These are phyloP conservation scores for Backusella psychrophila DNA, from an alignment of 192 early-diverging fungal species.

Conservation along the genomic window DNA sequence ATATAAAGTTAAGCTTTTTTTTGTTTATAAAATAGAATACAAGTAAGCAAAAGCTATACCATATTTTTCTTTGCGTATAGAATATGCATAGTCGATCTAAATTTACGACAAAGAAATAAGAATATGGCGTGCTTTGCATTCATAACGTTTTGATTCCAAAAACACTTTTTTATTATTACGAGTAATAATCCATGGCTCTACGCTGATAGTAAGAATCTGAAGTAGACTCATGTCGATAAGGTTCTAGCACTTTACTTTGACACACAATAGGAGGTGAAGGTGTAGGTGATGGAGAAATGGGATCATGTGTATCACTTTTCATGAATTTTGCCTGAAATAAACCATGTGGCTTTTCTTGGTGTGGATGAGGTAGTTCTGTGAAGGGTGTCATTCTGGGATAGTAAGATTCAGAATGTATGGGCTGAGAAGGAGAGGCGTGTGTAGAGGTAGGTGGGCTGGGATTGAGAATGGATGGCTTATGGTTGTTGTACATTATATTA, in stretches of 20 bases:
- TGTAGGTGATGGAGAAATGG: conserved; percentile 10
- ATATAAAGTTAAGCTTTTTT: background rate
- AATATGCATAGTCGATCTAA: background rate
- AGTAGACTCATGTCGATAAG: background rate
- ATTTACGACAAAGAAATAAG: background rate
- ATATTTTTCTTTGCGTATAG: background rate
- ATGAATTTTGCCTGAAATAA: background rate
- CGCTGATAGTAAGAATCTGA: background rate
- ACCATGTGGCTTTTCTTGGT: background rate
- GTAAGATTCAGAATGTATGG: background rate
- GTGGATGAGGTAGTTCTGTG: conserved; percentile 7
- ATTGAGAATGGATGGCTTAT: background rate
- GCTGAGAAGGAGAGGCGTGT: background rate
- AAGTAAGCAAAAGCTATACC: background rate
- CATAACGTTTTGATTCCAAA: background rate
- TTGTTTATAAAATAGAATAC: background rate
- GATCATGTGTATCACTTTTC: background rate
- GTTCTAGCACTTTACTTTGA: background rate
- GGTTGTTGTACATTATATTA: background rate
- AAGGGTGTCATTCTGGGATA: background rate
- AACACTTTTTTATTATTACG: background rate
- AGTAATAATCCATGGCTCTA: background rate
- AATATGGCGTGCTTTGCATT: background rate
- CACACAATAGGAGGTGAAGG: conserved; percentile 5
- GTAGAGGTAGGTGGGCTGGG: background rate